Base-by-base conservation (phyloP, 2,329 filamentous ascomycete genomes). In the Clonostachys sp. region DNA sequence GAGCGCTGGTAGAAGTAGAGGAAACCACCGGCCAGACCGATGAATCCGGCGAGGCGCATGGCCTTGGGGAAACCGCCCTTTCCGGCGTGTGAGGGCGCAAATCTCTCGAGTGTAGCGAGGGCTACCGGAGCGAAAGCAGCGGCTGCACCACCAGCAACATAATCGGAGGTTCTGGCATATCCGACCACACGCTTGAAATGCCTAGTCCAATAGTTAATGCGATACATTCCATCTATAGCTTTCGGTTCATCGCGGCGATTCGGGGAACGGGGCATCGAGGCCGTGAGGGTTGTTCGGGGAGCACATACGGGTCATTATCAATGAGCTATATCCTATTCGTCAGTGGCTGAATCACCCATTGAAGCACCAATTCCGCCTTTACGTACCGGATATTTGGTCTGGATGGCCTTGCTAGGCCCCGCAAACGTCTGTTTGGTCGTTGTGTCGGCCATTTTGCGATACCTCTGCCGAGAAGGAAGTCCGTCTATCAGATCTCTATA, bases 281-380 rank as follows among this genome's bases (percentile, higher is more conserved):
- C 41, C 18, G 34, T 24, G 35, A 10, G 24, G 18, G 34, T 30
- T n/a, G n/a, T 14, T 9, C 42, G 41, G 41, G 5, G 34, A 13
- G 34, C 42, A 67, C 66, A 49, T 91, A 96, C 91, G 94, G 94
- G 72, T 99, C 94, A 75, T 89, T 95, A 77, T 99, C 94, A 72
- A 99, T 97, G 74, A 97, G 87, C 94, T 99, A 73, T 57, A 62
- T 62, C 41, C 46, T 30, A 45, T 41, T 48, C 42, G 35, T 48
- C 17, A 45, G 40, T 48, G 60, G 54, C 57, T 50, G 54, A 49
- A 54, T 55, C 38, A 42, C 33, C 53, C 55, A 53, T 51, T 45
- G 53, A 14, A 42, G 7, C 46, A 30, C 48, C 39, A 20, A 45
- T 55, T 47, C 38, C 34, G 46, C 30, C 39, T 36, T 12, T 47